Percentiles rank a stretch among this genome's conserved stretches.
These are phyloP conservation scores for Silene latifolia DNA, from an alignment of 148 eudicot species.

Conservation along the genomic window DNA sequence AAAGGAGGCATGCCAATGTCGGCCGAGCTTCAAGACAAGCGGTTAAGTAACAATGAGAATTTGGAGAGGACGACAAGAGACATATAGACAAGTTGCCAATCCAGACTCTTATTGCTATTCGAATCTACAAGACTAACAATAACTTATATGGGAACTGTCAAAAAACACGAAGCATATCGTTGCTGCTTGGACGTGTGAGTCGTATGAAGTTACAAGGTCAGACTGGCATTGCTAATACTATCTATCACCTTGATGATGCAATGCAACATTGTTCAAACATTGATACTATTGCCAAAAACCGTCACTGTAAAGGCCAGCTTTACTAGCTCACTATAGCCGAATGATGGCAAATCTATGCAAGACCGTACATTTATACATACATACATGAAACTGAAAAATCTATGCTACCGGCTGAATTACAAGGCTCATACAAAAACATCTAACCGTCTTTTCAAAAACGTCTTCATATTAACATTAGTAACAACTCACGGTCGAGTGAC, in stretches of 20 bases:
- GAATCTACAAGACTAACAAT: no score
- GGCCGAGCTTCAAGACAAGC: no score
- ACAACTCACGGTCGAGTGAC: not conserved
- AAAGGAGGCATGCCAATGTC: no score
- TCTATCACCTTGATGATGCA: not conserved
- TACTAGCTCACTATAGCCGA: not conserved
- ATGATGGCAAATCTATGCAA: not conserved
- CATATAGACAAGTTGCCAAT: no score
- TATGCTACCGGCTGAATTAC: not conserved
- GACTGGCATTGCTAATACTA: no score
- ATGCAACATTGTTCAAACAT: not conserved
- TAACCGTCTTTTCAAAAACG: not conserved
- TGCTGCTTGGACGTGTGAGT: no score
- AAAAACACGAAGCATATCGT: no score
- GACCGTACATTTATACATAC: not conserved
- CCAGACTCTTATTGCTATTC: no score
- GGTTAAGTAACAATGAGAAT: no score
- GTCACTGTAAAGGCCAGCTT: not conserved
- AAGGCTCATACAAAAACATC: not conserved
- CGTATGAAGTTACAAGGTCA: no score
- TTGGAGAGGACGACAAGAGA: no score
- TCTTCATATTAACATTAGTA: not conserved
- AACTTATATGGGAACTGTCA: no score
- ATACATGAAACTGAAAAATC: not conserved
- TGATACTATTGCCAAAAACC: not conserved